Conservation (phyloP, 1,139 yeast genomes). For the Pichia sorboxylosa region DNA sequence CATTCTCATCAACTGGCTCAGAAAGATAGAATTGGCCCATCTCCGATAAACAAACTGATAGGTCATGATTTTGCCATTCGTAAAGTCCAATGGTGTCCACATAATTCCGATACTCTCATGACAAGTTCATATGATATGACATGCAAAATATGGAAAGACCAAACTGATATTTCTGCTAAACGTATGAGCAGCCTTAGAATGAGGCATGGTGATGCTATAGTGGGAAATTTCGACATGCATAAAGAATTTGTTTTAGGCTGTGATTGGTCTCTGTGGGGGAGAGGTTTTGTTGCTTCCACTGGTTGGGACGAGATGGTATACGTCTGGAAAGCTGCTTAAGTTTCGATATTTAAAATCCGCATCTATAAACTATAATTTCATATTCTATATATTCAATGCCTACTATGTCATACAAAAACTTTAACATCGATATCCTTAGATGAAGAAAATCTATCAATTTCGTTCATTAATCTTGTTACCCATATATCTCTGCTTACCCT, state of each 20-base stretch:
- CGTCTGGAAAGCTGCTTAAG: slow-evolving; percentile 76
- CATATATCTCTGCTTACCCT: slow-evolving; percentile 76
- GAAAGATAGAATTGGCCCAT: slow-evolving; percentile 42
- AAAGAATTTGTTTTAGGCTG: slow-evolving; percentile 89
- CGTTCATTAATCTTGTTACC: slow-evolving; percentile 56
- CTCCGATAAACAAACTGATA: slow-evolving; percentile 65
- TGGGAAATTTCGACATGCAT: slow-evolving; percentile 56
- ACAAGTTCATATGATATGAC: slow-evolving; percentile 91
- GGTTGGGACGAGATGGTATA: slow-evolving; percentile 97
- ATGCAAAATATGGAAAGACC: slow-evolving; percentile 73
- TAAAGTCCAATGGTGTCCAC: slow-evolving; percentile 83
- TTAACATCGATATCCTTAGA: no score
- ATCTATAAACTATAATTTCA: no score
- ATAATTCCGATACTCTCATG: slow-evolving; percentile 55
- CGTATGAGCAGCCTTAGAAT: slow-evolving; percentile 29
- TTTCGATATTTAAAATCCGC: no score
- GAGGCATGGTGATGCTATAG: slow-evolving; percentile 34
- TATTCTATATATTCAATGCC: no score
- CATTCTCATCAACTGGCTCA: slow-evolving; percentile 28
- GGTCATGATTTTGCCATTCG: slow-evolving; percentile 90
- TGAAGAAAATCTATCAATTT: slow-evolving; percentile 49
- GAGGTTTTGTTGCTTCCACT: slow-evolving; percentile 89
- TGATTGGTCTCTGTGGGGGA: slow-evolving; percentile 96
- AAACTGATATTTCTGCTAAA: slow-evolving; percentile 42
- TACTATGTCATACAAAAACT: no score